Evolutionary conservation across 352 stramenopile species (phyloP).

Genomic region (Phytophthora ohioensis): DNA sequence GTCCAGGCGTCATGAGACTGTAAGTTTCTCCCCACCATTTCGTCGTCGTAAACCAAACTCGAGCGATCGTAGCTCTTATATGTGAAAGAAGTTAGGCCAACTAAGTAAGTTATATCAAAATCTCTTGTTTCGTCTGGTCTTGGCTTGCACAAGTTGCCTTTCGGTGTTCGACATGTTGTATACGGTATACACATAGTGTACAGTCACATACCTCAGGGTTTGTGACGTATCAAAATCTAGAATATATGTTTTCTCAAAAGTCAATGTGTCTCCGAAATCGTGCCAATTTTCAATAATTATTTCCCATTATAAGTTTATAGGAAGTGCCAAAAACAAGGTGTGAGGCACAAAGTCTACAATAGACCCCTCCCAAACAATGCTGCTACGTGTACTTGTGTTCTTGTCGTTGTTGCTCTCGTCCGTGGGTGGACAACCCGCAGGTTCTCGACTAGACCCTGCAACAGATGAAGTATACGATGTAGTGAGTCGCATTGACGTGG

Average conservation of each 20-base stretch:
- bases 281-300: no score
- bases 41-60: conserved; percentile 3
- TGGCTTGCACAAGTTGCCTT: neutral
- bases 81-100: conserved; percentile 1
- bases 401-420: conserved; percentile 23
- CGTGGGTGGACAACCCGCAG: conserved; percentile 7
- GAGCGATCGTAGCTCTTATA: conserved; percentile 9
- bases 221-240: no score
- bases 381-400: conserved; percentile 1
- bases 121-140: no score
- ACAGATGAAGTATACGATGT: conserved; percentile 35
- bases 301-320: neutral
- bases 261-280: no score
- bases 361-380: conserved; percentile 5
- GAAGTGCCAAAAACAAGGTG: neutral
- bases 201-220: neutral
- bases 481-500: conserved; percentile 46
- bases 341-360: neutral
- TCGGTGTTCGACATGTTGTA: conserved; percentile 13
- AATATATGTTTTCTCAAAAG: no score
- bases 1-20: conserved; percentile 14
- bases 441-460: conserved; percentile 4
- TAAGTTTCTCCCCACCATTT: conserved; percentile 9
- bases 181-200: neutral
- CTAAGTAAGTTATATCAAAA: conserved; percentile 8